Evolutionary conservation across 805 yeast genomes (phyloP).

Genomic region (Starmerella khaoyaiensis): DNA sequence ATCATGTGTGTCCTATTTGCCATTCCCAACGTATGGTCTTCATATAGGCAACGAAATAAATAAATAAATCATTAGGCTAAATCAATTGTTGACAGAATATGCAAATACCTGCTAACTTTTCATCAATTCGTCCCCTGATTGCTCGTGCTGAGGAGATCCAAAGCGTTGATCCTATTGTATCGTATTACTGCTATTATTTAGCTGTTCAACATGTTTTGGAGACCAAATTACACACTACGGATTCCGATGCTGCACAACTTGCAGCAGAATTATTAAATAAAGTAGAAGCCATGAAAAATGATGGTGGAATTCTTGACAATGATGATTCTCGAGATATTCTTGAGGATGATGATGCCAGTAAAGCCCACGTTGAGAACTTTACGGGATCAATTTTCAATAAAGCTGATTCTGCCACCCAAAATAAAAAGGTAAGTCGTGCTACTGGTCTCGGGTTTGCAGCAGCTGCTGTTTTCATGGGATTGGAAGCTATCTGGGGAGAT

Average conservation of each 20-base stretch:
- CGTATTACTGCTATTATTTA: constrained; percentile 60
- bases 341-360: constrained; percentile 45
- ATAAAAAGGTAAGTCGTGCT: constrained; percentile 32
- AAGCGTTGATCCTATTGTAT: constrained; percentile 47
- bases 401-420: constrained; percentile 37
- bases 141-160: constrained; percentile 46
- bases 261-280: constrained; percentile 54
- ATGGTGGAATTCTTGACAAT: constrained; percentile 30
- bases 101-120: constrained; percentile 9
- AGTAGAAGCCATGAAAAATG: constrained; percentile 46
- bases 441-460: constrained; percentile 46
- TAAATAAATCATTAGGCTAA: too few species aligned
- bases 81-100: too few species aligned
- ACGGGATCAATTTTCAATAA: constrained; percentile 45
- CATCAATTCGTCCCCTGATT: constrained; percentile 23
- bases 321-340: constrained; percentile 37
- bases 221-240: constrained; percentile 43
- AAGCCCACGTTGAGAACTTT: constrained; percentile 44
- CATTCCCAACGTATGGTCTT: too few species aligned
- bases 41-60: too few species aligned
- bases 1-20: too few species aligned
- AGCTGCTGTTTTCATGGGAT: constrained; percentile 39
- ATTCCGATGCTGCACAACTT: constrained; percentile 43
- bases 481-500: constrained; percentile 32
- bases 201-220: constrained; percentile 62